Evolutionary conservation across 371 early-diverging fungal species (phyloP), one percentile per base, ranked within the genome.

Genomic region (Mucor piriformis): DNA sequence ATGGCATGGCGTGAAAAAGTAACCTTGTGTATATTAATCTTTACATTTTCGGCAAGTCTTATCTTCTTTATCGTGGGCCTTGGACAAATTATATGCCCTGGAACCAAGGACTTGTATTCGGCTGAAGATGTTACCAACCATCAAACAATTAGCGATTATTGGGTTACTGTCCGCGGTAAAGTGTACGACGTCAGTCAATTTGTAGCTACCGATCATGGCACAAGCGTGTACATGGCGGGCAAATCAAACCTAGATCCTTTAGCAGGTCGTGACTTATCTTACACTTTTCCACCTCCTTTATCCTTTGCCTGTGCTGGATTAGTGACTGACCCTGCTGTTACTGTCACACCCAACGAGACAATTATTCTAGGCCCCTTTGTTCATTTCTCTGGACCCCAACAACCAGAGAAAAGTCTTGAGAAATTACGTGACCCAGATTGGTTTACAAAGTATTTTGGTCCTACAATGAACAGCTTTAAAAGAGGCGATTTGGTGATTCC

Each of bases 1-100:
- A 91, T 92, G 92, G 98, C 98, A 2, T 95, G 94, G 94, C 72
- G 94, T 15, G 95, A 95, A 74, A 95, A 95, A 58, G 83, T 93
- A 1, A 90, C 94, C 0, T 68, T 95, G 11, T 92, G 92, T 72
- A 68, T 87, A 23, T 67, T 92, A 54, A 91, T 92, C 46, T 72
- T 85, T 64, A 60, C 76, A 20, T 69, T 81, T 38, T 86, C 83
- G 0, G 78, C 70, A 0, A 50, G 67, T 15, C 74, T 82, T 35
- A 76, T 85, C 13, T 86, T 87, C 48, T 73, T 84, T 37, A 87
- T 84, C 51, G 79, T 83, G 20, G 86, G 84, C 1, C 66, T 88
- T 6, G 77, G 81, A 1, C 63, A 69, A 21, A 46, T 86, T 16
- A 68, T 86, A 34, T 89, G 89, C 53, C 84, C 83, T 11, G 82